phyloP scores from a whole-genome alignment of 176 grass and related monocot species.

The Guadua angustifolia region DNA sequence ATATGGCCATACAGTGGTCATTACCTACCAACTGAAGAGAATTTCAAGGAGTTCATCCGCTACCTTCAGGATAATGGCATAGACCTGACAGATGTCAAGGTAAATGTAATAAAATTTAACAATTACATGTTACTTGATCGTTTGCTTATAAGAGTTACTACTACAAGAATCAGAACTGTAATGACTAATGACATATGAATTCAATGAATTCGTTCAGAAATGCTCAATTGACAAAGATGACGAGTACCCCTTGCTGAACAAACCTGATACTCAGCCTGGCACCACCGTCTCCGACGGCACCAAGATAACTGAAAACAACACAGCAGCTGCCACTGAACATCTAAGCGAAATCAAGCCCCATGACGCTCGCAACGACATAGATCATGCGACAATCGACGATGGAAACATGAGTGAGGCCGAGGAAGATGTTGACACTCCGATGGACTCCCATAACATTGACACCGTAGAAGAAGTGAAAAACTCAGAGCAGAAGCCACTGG shows the following conservation, averaged over 20 bases:
- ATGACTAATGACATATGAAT: background rate
- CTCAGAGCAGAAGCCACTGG: background rate
- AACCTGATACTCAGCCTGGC: background rate
- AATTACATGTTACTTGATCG: background rate
- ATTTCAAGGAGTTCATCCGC: constrained; percentile 76
- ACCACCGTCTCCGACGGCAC: background rate
- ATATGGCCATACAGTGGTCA: constrained; percentile 94
- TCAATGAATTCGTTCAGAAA: constrained; percentile 50
- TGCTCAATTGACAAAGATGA: constrained; percentile 61
- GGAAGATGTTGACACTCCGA: constrained; percentile 6
- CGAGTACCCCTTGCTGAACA: constrained; percentile 53
- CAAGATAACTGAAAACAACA: background rate
- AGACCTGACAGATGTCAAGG: constrained; percentile 64
- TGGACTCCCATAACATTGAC: constrained; percentile 19
- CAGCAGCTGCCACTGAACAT: background rate
- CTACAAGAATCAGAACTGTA: background rate
- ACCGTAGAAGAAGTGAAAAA: background rate
- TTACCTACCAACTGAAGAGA: constrained; percentile 84
- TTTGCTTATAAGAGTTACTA: background rate
- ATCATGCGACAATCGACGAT: background rate
- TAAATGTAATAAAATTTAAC: constrained; percentile 37
- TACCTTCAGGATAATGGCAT: constrained; percentile 66
- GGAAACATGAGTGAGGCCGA: constrained; percentile 53
- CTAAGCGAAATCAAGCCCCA: constrained; percentile 29
- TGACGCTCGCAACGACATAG: background rate